These are phyloP conservation scores for Rutstroemia sp. DNA, from an alignment of 2,329 filamentous ascomycete genomes.

Conservation along the genomic window DNA sequence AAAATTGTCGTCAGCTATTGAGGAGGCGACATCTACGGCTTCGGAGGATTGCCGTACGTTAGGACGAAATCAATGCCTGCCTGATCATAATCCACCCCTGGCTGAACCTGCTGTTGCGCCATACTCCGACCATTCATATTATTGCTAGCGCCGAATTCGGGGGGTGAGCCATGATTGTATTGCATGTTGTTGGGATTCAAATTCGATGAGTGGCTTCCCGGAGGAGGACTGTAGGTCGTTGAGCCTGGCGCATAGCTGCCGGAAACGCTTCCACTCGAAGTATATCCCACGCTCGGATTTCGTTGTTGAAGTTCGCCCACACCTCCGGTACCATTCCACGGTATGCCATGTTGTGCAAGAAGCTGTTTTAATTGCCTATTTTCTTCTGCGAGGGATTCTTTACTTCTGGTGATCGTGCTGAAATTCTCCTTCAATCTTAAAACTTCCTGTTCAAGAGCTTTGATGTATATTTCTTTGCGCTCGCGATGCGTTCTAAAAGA, in stretches of 20 bases:
- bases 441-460: slow-evolving; percentile 85
- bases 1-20: slow-evolving; percentile 40
- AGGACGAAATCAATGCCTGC: slow-evolving; percentile 85
- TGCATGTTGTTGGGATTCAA: slow-evolving; percentile 9
- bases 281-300: slow-evolving; percentile 41
- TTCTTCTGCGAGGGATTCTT: slow-evolving; percentile 68
- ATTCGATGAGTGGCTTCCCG: slow-evolving; percentile 15
- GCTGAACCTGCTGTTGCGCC: slow-evolving; percentile 24
- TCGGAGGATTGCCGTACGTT: slow-evolving; percentile 64
- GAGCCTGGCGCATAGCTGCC: slow-evolving; percentile 51
- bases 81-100: slow-evolving; percentile 65
- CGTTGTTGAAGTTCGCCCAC: slow-evolving; percentile 26
- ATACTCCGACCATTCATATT: slow-evolving; percentile 17
- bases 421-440: slow-evolving; percentile 82
- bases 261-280: slow-evolving; percentile 50
- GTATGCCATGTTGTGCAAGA: slow-evolving; percentile 46
- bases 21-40: slow-evolving; percentile 59
- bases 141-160: neutral
- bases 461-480: slow-evolving; percentile 93
- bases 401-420: slow-evolving; percentile 65
- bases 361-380: slow-evolving; percentile 64
- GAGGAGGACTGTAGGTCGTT: slow-evolving; percentile 25
- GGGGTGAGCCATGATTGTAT: neutral
- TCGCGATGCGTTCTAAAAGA: slow-evolving; percentile 79
- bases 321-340: slow-evolving; percentile 27